These are phyloP conservation scores for Xylaria sp. DNA, from an alignment of 2,329 filamentous ascomycete species.

Conservation along the genomic window DNA sequence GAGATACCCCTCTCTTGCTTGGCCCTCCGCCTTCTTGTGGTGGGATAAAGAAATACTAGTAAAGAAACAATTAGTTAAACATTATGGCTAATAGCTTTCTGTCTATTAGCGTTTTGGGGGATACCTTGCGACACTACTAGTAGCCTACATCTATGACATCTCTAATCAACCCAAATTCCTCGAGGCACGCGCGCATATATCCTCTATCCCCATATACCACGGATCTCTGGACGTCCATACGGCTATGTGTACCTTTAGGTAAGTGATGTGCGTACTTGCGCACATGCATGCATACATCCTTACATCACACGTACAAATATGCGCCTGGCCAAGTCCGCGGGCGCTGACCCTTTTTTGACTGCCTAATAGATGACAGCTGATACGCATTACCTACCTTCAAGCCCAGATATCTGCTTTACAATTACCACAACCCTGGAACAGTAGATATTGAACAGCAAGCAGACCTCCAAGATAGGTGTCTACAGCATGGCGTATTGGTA, in stretches of 20 bases:
- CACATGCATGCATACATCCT: conserved; percentile 25
- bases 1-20: conserved; percentile 2
- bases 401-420: background rate
- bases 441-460: conserved; percentile 2
- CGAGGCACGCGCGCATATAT: background rate
- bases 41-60: background rate
- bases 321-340: conserved; percentile 12
- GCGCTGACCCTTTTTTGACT: conserved; percentile 29
- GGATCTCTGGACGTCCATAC: conserved; percentile 1
- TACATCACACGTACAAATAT: conserved; percentile 25
- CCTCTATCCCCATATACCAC: background rate
- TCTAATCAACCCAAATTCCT: background rate
- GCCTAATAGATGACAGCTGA: conserved; percentile 19
- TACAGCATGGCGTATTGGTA: background rate
- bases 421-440: background rate
- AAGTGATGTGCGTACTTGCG: conserved; percentile 17
- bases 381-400: background rate
- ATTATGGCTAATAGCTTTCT: too few relatives aligned
- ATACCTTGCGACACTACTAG: background rate
- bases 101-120: background rate
- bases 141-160: background rate
- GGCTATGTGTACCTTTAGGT: background rate
- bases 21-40: background rate
- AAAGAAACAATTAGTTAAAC: too few relatives aligned
- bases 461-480: background rate